phyloP scores from a whole-genome alignment of 345 rosid genomes.

The Eucalyptus pauciflora region DNA sequence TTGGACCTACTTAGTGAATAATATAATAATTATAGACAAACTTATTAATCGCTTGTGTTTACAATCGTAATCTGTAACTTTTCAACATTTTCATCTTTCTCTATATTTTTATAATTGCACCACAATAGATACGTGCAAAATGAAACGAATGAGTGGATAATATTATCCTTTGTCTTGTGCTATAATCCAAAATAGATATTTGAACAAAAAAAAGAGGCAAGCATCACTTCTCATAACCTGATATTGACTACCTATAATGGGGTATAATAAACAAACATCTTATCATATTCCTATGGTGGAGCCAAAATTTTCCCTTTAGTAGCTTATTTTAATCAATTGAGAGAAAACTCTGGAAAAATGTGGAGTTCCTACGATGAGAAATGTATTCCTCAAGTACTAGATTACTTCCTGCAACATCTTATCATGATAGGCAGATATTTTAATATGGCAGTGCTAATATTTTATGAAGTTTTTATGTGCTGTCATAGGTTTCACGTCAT shows the following conservation, averaged over 20 bases:
- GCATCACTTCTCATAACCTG: not conserved
- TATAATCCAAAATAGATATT: not conserved
- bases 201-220: not conserved
- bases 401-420: not conserved
- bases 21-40: not conserved
- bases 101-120: not conserved
- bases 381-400: not conserved
- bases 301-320: not conserved
- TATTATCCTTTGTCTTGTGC: not conserved
- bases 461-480: not conserved
- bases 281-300: not conserved
- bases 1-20: not conserved
- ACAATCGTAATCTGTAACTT: not conserved
- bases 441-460: not conserved
- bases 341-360: not conserved
- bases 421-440: not conserved
- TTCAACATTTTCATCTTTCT: not conserved
- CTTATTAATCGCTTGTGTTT: not conserved
- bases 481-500: fast-evolving
- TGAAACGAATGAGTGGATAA: not conserved
- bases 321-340: not conserved
- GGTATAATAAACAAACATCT: not conserved
- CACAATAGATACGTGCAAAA: not conserved
- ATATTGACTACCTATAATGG: not conserved
- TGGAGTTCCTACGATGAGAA: not conserved